phyloP scores from a whole-genome alignment of 139 green algal genomes.

The Trebouxia sp. region DNA sequence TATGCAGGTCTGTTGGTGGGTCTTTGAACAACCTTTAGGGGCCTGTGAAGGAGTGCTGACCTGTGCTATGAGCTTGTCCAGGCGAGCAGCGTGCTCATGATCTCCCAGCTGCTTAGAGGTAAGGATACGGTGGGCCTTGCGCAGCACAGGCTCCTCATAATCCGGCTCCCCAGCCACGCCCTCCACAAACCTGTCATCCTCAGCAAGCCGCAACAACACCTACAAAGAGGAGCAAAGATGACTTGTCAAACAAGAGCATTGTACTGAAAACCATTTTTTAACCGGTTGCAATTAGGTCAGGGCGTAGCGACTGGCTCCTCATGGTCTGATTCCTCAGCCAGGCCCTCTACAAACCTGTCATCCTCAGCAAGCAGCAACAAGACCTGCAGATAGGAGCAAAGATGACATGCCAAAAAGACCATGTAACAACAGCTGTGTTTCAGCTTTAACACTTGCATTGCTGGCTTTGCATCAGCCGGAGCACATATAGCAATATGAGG shows the following conservation, averaged over 20 bases:
- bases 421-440: too few species aligned
- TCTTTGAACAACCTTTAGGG: neutral
- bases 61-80: slow-evolving; percentile 38
- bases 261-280: too few species aligned
- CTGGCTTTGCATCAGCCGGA: too few species aligned
- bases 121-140: slow-evolving; percentile 35
- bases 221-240: neutral
- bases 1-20: too few species aligned
- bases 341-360: slow-evolving; percentile 41
- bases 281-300: too few species aligned
- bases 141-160: slow-evolving; percentile 51
- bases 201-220: slow-evolving; percentile 45
- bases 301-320: slow-evolving; percentile 49
- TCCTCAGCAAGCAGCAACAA: slow-evolving; percentile 43
- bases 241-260: too few species aligned
- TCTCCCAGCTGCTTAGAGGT: slow-evolving; percentile 33
- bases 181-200: slow-evolving; percentile 42
- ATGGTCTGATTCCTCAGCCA: slow-evolving; percentile 54
- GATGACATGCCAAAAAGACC: too few species aligned
- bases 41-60: neutral
- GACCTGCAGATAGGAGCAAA: slow-evolving; percentile 36
- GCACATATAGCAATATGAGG: too few species aligned
- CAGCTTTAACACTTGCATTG: too few species aligned
- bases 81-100: slow-evolving; percentile 36
- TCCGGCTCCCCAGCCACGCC: slow-evolving; percentile 49